Evolutionary conservation across 163 green algal genomes (phyloP).

Genomic region (Volvox carteri): DNA sequence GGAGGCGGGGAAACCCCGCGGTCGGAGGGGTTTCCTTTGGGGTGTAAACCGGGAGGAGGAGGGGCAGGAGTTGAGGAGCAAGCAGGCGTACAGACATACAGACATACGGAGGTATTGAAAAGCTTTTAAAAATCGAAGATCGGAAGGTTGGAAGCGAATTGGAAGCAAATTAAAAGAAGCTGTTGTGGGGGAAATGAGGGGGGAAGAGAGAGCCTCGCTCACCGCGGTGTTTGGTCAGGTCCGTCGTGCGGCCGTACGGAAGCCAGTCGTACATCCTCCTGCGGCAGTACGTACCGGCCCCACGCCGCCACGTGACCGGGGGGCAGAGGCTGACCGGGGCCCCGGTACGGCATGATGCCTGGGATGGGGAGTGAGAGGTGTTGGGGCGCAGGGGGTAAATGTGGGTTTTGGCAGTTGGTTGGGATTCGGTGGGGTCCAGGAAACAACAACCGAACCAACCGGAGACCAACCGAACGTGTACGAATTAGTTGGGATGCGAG

Average conservation of each 20-base stretch:
- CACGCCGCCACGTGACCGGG: constrained; percentile 31
- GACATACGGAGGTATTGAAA: neutral
- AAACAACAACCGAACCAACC: too few species aligned
- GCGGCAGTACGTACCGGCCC: constrained; percentile 38
- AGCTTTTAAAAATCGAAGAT: neutral
- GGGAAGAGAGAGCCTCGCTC: neutral
- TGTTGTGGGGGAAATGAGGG: neutral
- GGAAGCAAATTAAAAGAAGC: neutral
- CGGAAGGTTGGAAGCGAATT: neutral
- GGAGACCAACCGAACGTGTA: too few species aligned
- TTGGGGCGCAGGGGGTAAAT: neutral
- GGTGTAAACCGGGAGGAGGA: neutral
- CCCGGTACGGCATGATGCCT: neutral
- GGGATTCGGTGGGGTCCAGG: too few species aligned
- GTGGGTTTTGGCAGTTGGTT: neutral
- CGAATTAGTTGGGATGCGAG: neutral
- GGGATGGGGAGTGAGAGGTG: neutral
- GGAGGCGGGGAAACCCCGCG: too few species aligned
- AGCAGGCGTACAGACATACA: neutral
- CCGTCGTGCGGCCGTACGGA: neutral
- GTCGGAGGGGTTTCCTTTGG: too few species aligned
- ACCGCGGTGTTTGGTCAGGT: neutral
- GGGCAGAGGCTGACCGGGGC: neutral
- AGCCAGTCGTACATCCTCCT: constrained; percentile 47
- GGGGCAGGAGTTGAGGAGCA: neutral